Conservation (phyloP, 768 basidiomycete genomes). For the Trametes sanguinea region DNA sequence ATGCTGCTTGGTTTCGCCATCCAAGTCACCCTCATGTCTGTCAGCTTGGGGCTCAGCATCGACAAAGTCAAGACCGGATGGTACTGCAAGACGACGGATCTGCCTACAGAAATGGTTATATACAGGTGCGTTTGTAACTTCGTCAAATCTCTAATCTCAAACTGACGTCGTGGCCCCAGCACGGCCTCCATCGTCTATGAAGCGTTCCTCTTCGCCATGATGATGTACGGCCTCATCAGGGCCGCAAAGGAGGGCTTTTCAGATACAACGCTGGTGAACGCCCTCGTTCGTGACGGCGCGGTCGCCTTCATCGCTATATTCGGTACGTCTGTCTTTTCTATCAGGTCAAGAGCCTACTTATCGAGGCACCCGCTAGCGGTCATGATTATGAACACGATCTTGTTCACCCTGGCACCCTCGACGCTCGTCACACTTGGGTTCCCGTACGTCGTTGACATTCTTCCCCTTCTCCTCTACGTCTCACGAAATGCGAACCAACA, state of each 20-base stretch:
- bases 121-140: conserved; percentile 13
- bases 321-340: conserved; percentile 13
- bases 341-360: too few species aligned
- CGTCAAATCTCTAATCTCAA: background rate
- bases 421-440: conserved; percentile 20
- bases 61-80: conserved; percentile 14
- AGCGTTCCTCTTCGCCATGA: conserved; percentile 29
- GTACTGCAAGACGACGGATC: conserved; percentile 10
- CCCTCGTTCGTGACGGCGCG: conserved; percentile 31
- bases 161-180: conserved; percentile 10
- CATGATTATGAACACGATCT: conserved; percentile 20
- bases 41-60: conserved; percentile 18
- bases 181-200: conserved; percentile 29
- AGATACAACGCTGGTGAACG: conserved; percentile 24
- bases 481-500: too few species aligned
- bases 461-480: too few species aligned
- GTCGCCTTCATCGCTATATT: conserved; percentile 32
- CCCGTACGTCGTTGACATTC: conserved; percentile 4
- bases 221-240: conserved; percentile 25
- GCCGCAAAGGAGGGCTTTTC: conserved; percentile 28
- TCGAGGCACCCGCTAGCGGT: background rate
- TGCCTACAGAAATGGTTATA: conserved; percentile 18
- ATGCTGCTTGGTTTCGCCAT: conserved; percentile 16
- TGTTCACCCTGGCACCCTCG: conserved; percentile 19
- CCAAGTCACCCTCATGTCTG: conserved; percentile 13